Evolutionary conservation across 805 yeast species (phyloP), one percentile per base, ranked within the genome.

Genomic region (Metschnikowia cubensis): DNA sequence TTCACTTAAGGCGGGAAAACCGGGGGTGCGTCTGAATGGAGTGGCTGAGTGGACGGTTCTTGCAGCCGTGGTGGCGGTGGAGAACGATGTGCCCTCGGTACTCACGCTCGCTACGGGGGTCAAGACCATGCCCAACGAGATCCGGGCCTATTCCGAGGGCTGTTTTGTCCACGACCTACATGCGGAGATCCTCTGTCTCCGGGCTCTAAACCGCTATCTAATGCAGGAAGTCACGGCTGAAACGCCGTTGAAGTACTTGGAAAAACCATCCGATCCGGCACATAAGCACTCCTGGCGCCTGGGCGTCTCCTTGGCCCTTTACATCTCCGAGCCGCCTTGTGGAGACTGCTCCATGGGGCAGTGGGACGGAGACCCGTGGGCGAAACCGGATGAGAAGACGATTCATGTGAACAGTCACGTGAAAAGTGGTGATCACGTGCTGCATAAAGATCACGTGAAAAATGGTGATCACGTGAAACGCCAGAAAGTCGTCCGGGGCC

Each of bases 121-220:
- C 45, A 94, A 94, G 62, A 79, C 89, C 0, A 59, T 79, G 17
- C 91, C 97, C 0, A 80, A 84, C 57, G 62, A 56, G 1, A 64
- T 85, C 0, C 48, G 69, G 2, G 53, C 62, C 3, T 68, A 69
- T 44, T 69, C 79, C 2, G 50, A 70, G 0, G 97, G 98, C 0
- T 61, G 64, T 15, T 64, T 89, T 7, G 70, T 92, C 0, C 98
- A 92, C 60, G 98, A 92, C 65, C 73, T 84, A 64, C 99, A 92
- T 69, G 97, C 98, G 0, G 99, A 92, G 61, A 78, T 90, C 1
- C 67, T 94, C 14, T 80, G 86, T 0, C 50, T 91, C 0, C 68
- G 98, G 25, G 79, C 82, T 1, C 82, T 92, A 61, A 91, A 91
- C 58, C 65, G 78, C 56, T 76, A 71, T 47, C 55, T 88, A 18